phyloP scores from a whole-genome alignment of 352 stramenopile genomes.

The Phytophthora rubi region DNA sequence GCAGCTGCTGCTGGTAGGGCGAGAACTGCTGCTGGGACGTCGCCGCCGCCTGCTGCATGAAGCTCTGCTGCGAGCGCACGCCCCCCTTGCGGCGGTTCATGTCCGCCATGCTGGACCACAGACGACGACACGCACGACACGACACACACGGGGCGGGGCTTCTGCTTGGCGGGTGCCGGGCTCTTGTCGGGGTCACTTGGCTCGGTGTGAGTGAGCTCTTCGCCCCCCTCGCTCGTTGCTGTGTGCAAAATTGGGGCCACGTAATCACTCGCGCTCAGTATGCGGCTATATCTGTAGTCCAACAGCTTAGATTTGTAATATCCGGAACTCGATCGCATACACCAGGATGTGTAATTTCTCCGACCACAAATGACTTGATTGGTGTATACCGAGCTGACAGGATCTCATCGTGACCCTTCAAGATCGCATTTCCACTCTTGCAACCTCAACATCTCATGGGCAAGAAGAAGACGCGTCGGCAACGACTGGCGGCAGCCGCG shows the following conservation, averaged over 20 bases:
- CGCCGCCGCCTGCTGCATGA: conserved; percentile 34
- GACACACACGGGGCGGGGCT: conserved; percentile 14
- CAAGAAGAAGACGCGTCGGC: conserved; percentile 22
- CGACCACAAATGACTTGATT: background rate
- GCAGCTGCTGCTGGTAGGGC: conserved; percentile 49
- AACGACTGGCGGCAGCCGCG: conserved; percentile 3
- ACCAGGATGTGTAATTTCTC: too few species aligned
- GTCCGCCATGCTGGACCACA: conserved; percentile 50
- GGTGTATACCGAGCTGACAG: too few species aligned
- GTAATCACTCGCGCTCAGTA: conserved; percentile 31
- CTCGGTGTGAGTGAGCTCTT: conserved; percentile 23
- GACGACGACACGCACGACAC: conserved; percentile 24
- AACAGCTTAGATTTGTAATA: background rate
- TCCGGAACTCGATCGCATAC: background rate
- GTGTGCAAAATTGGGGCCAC: conserved; percentile 1
- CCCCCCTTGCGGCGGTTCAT: conserved; percentile 53
- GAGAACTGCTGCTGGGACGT: conserved; percentile 40
- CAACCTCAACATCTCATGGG: conserved; percentile 23
- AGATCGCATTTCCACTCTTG: background rate
- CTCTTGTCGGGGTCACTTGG: conserved; percentile 13
- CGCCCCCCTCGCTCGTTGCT: conserved; percentile 18
- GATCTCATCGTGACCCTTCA: background rate
- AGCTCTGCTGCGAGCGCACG: conserved; percentile 51
- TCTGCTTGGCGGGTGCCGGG: conserved; percentile 3
- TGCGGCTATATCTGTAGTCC: conserved; percentile 4